Base-by-base conservation (phyloP, 169 alveolate species). In the Plasmodium cynomolgi region DNA sequence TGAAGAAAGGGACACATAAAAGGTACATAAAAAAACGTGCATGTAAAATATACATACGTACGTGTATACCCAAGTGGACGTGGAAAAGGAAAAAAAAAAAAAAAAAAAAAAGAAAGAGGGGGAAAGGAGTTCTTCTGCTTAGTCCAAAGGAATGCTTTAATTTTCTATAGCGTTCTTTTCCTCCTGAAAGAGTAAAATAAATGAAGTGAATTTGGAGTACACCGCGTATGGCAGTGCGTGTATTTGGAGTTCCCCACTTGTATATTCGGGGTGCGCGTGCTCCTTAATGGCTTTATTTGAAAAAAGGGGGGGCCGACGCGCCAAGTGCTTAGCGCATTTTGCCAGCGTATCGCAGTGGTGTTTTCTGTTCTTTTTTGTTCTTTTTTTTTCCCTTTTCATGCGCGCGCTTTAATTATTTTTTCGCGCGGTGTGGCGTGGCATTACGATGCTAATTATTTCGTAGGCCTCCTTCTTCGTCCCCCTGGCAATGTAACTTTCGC, bases 381-480 rank as follows among this genome's bases (percentile, higher is more conserved):
- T 50, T 33, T 31, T 84, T 68, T 68, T 83, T 37, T 23, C 13
- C 8, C 2, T 31, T 74, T 75, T 33, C 13, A 20, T 75, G 17
- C 0, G 58, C 83, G 41, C 77, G 37, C n/a, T 68, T 68, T 68
- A 68, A 68, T 68, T 81, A 47, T 56, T 83, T 54, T 83, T 39
- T 83, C 11, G 17, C 41, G 3, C 13, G 62, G 6, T 29, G 20
- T 26, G 23, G 20, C 71, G 8, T 17, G 39, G 26, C 73, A 11
- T 23, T 88, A 88, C 94, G 17, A 79, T 88, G 83, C 94, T 88
- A 29, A 88, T 88, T 56, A 88, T 88, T 77, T 88, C 94, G 80
- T 88, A 75, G 20, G 94, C 94, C 41, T 88, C 94, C 33, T 88
- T 77, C 74, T 88, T 88, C 17, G 94, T 77, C 72, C 94, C 94